phyloP scores from a whole-genome alignment of 2,329 filamentous ascomycete species.

The Ilyonectria destructans region DNA sequence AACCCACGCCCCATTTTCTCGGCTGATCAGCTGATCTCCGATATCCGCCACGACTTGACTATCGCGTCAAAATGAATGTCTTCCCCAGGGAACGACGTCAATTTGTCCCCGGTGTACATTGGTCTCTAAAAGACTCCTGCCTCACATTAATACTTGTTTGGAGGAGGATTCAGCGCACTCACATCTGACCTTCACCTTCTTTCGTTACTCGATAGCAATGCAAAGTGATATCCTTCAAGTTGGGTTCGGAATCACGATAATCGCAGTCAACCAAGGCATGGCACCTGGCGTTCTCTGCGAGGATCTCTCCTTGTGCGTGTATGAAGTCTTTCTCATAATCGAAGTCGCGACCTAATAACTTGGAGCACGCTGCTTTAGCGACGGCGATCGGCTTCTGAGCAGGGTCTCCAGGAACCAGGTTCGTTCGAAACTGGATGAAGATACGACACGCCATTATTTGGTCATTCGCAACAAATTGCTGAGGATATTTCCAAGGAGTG shows the following conservation, averaged over 20 bases:
- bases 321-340: not conserved
- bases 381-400: not conserved
- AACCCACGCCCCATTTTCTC: no score
- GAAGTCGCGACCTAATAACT: not conserved
- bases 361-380: not conserved
- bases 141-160: not conserved
- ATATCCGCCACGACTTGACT: not conserved
- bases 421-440: not conserved
- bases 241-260: not conserved
- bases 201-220: not conserved
- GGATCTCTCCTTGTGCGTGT: not conserved
- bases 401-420: not conserved
- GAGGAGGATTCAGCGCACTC: not conserved
- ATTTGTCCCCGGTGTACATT: not conserved
- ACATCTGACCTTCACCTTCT: not conserved
- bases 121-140: not conserved
- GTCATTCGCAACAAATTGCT: not conserved
- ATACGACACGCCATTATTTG: not conserved
- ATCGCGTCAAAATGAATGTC: not conserved
- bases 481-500: not conserved
- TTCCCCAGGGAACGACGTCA: not conserved
- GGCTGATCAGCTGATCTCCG: not conserved
- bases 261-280: not conserved
- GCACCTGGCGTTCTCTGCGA: not conserved
- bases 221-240: not conserved